Percentiles rank a stretch among this genome's conserved stretches.
Evolutionary conservation across 1,284 basidiomycete genomes (phyloP).

Genomic region (Rhodotorula sp.): DNA sequence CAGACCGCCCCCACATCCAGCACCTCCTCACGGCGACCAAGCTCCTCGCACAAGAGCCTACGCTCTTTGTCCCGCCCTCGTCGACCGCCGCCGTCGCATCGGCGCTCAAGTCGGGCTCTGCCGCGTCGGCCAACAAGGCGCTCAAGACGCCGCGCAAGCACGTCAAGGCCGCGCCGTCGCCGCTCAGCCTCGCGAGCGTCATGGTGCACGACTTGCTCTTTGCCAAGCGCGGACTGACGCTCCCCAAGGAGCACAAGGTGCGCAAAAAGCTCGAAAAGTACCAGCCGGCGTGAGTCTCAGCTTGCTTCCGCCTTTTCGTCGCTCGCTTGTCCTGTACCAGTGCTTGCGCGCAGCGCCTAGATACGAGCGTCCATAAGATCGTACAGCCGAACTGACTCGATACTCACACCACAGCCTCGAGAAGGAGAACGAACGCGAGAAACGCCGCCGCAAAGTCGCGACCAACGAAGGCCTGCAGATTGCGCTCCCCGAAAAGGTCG

Average conservation of each 20-base stretch:
- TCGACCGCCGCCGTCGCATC: constrained; percentile 20
- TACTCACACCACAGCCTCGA: constrained; percentile 30
- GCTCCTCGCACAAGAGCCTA: constrained; percentile 37
- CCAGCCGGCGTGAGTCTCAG: constrained; percentile 37
- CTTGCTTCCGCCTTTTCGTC: not conserved
- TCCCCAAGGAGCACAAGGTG: constrained; percentile 48
- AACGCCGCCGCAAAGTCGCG: constrained; percentile 40
- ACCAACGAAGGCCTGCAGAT: constrained; percentile 43
- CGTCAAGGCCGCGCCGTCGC: constrained; percentile 33
- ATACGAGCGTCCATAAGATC: not conserved
- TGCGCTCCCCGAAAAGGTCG: constrained; percentile 35
- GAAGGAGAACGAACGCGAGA: constrained; percentile 44
- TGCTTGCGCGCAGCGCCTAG: not conserved
- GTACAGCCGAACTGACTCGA: not conserved
- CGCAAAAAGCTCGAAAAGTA: constrained; percentile 47
- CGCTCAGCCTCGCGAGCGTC: constrained; percentile 64
- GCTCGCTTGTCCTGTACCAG: not conserved
- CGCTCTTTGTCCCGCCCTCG: constrained; percentile 37
- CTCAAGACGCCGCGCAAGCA: constrained; percentile 21
- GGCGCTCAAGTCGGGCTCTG: constrained; percentile 31
- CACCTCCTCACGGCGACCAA: constrained; percentile 36
- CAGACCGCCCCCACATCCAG: constrained; percentile 41
- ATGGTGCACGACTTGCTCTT: constrained; percentile 85
- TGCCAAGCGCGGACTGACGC: constrained; percentile 58
- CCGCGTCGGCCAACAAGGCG: constrained; percentile 28